These are phyloP conservation scores for Allium sativum DNA, from an alignment of 106 monocot genomes.

Conservation along the genomic window DNA sequence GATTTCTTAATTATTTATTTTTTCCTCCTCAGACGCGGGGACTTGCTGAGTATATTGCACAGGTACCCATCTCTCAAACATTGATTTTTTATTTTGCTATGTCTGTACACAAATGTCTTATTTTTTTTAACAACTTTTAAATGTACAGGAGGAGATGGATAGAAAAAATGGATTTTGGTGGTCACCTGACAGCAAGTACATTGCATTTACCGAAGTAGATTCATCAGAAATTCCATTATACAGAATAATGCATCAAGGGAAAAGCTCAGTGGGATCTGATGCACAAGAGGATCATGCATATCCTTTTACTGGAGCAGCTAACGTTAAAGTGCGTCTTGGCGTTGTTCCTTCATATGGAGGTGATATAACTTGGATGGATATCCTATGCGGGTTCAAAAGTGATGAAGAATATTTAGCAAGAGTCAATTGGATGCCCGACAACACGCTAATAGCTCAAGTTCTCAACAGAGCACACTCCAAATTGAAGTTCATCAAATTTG, in stretches of 20 bases:
- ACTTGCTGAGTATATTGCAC: constrained; percentile 96
- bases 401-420: constrained; percentile 95
- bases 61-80: constrained; percentile 34
- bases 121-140: too few species aligned
- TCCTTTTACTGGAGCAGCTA: constrained; percentile 87
- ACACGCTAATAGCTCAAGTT: constrained; percentile 59
- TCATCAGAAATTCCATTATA: constrained; percentile 72
- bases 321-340: constrained; percentile 72
- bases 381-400: constrained; percentile 56
- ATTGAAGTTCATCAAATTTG: constrained; percentile 67
- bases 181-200: constrained; percentile 83
- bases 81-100: not conserved
- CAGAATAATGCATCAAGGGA: constrained; percentile 99
- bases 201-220: constrained; percentile 94
- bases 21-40: constrained; percentile 67
- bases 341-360: constrained; percentile 53
- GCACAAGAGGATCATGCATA: constrained; percentile 96
- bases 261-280: constrained; percentile 67
- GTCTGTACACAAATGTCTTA: not conserved
- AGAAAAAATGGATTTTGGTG: constrained; percentile 94
- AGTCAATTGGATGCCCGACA: constrained; percentile 89
- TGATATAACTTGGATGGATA: constrained; percentile 80
- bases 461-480: constrained; percentile 74
- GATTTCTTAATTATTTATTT: constrained; percentile 16
- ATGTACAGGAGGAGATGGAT: constrained; percentile 90